phyloP scores from a whole-genome alignment of 768 basidiomycete species.

The Collybiopsis confluens region DNA sequence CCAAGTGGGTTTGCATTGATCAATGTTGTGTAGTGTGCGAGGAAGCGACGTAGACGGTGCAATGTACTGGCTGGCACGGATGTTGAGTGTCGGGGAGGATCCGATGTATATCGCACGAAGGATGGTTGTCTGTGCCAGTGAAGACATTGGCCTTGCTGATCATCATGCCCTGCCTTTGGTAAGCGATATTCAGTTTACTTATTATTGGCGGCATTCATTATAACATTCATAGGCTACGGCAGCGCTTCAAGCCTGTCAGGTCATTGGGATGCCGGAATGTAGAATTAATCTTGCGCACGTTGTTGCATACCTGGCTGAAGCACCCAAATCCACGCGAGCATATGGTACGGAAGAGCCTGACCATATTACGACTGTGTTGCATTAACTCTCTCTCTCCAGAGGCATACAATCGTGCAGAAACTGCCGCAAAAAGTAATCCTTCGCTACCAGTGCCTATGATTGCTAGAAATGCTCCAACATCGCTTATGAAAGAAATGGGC shows the following conservation, averaged over 20 bases:
- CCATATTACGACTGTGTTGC: not conserved
- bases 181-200: no score
- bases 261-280: conserved; percentile 79
- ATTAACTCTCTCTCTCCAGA: conserved; percentile 21
- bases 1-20: no score
- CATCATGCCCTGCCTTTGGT: conserved; percentile 72
- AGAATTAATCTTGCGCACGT: conserved; percentile 75
- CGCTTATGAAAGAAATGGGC: conserved; percentile 63
- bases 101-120: conserved; percentile 72
- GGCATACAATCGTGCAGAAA: conserved; percentile 69
- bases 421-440: conserved; percentile 47
- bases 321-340: conserved; percentile 74
- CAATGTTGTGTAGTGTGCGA: conserved; percentile 43
- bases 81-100: conserved; percentile 79
- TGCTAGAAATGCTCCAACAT: conserved; percentile 76
- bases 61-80: conserved; percentile 84
- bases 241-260: conserved; percentile 60
- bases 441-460: conserved; percentile 62
- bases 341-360: conserved; percentile 31
- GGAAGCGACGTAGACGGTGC: conserved; percentile 76
- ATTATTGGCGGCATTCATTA: no score
- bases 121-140: conserved; percentile 77
- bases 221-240: conserved; percentile 48
- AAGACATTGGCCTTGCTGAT: conserved; percentile 83
- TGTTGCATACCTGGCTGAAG: conserved; percentile 75